These are phyloP conservation scores for Globisporangium okanoganense DNA, from an alignment of 352 stramenopile genomes.

Conservation along the genomic window DNA sequence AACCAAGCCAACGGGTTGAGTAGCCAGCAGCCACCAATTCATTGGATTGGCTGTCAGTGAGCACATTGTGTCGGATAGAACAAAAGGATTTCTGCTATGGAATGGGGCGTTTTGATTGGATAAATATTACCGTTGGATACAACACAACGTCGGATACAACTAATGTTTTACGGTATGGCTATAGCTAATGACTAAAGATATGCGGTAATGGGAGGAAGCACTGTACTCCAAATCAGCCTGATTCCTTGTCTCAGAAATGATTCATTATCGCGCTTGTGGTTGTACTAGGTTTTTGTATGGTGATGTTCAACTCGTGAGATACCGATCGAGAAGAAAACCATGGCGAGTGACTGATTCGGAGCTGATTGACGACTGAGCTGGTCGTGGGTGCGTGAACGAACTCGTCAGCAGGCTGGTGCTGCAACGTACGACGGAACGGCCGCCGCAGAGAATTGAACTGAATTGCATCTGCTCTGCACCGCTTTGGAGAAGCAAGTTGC, in stretches of 20 bases:
- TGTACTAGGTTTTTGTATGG: constrained; percentile 14
- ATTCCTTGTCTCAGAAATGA: background rate
- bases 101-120: too few species aligned
- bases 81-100: too few species aligned
- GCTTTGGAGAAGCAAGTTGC: constrained; percentile 14
- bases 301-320: constrained; percentile 9
- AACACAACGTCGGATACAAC: too few species aligned
- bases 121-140: too few species aligned
- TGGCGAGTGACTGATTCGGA: background rate
- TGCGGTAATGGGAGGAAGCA: too few species aligned
- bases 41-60: too few species aligned
- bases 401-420: background rate
- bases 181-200: too few species aligned
- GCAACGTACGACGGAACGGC: background rate
- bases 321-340: background rate
- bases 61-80: too few species aligned
- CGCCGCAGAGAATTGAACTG: background rate
- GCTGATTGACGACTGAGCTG: constrained; percentile 3
- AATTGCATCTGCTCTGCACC: background rate
- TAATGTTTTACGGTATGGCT: too few species aligned
- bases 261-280: background rate
- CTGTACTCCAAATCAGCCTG: background rate
- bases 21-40: too few species aligned
- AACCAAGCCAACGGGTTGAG: too few species aligned
- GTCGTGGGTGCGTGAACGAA: background rate